Percentiles rank a stretch among this genome's conserved stretches.
phyloP scores from a whole-genome alignment of 2,329 filamentous ascomycete genomes.

The Aureobasidium sp. region DNA sequence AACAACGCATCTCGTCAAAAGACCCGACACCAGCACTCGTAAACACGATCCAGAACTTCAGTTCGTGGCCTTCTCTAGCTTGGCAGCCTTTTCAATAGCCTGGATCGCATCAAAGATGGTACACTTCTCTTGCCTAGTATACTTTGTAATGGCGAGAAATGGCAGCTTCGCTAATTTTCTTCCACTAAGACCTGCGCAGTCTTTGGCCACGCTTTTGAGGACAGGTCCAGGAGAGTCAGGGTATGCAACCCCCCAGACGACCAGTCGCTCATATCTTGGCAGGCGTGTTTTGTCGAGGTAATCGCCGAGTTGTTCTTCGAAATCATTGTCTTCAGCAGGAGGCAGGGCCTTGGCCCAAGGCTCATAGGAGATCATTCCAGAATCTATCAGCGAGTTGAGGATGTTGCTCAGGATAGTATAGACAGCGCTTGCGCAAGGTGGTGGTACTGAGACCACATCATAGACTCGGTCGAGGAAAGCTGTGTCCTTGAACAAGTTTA shows the following conservation, averaged over 20 bases:
- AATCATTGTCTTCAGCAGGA: background rate
- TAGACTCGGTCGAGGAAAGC: slow-evolving; percentile 46
- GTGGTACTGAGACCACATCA: slow-evolving; percentile 39
- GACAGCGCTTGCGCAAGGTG: slow-evolving; percentile 33
- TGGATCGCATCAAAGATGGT: slow-evolving; percentile 32
- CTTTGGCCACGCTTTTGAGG: slow-evolving; percentile 29
- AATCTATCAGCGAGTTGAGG: slow-evolving; percentile 38
- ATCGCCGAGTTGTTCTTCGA: background rate
- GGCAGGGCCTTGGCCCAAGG: background rate
- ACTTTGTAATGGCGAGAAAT: slow-evolving; percentile 35
- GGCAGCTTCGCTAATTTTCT: slow-evolving; percentile 37
- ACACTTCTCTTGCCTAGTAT: slow-evolving; percentile 31
- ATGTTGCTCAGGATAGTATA: slow-evolving; percentile 46
- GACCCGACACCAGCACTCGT: background rate
- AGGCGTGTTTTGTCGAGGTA: slow-evolving; percentile 15
- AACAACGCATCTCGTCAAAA: background rate
- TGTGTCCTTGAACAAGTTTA: slow-evolving; percentile 23
- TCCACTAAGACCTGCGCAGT: slow-evolving; percentile 35
- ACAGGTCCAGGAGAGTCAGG: slow-evolving; percentile 24
- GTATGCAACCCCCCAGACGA: slow-evolving; percentile 19
- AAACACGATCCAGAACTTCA: background rate
- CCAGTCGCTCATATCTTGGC: slow-evolving; percentile 28
- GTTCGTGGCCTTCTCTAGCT: background rate
- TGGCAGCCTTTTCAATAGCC: slow-evolving; percentile 27
- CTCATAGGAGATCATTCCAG: slow-evolving; percentile 28